Percentiles rank a stretch among this genome's conserved stretches.
Conservation (phyloP, 805 yeast genomes). For the Sugiyamaella marilandica region DNA sequence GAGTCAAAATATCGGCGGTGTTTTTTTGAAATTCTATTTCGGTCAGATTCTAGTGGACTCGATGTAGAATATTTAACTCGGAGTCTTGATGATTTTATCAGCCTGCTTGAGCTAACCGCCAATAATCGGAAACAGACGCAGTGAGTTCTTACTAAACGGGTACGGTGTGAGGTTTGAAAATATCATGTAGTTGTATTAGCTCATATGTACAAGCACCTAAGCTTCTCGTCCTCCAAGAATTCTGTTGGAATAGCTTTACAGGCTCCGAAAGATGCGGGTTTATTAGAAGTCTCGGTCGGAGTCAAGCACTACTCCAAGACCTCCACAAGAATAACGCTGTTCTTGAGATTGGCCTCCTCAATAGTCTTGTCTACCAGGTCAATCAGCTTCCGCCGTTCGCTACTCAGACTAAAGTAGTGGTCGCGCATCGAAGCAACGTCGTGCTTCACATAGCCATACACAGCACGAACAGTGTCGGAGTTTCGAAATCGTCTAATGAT, state of each 20-base stretch:
- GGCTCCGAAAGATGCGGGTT: too few species aligned
- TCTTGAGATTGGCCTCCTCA: slow-evolving; percentile 70
- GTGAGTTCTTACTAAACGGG: too few species aligned
- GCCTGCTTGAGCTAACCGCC: too few species aligned
- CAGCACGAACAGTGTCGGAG: slow-evolving; percentile 50
- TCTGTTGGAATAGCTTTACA: not conserved
- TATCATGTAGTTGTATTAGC: not conserved
- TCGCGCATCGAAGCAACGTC: slow-evolving; percentile 43
- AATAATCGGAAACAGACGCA: too few species aligned
- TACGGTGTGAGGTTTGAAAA: too few species aligned
- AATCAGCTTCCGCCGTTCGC: slow-evolving; percentile 57
- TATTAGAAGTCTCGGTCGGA: too few species aligned
- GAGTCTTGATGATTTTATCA: too few species aligned
- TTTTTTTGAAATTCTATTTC: too few species aligned
- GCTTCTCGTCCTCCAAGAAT: not conserved
- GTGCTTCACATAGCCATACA: slow-evolving; percentile 66
- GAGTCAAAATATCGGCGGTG: too few species aligned
- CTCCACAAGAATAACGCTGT: slow-evolving; percentile 76
- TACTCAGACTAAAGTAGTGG: slow-evolving; percentile 50
- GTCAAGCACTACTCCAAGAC: slow-evolving; percentile 20
- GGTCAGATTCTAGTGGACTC: too few species aligned
- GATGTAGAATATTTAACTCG: too few species aligned
- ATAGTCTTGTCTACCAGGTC: slow-evolving; percentile 52
- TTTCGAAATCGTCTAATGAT: slow-evolving; percentile 63
- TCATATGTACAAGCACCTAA: not conserved